phyloP scores from a whole-genome alignment of 306 rosid species.

The Cotoneaster glaucophyllus region DNA sequence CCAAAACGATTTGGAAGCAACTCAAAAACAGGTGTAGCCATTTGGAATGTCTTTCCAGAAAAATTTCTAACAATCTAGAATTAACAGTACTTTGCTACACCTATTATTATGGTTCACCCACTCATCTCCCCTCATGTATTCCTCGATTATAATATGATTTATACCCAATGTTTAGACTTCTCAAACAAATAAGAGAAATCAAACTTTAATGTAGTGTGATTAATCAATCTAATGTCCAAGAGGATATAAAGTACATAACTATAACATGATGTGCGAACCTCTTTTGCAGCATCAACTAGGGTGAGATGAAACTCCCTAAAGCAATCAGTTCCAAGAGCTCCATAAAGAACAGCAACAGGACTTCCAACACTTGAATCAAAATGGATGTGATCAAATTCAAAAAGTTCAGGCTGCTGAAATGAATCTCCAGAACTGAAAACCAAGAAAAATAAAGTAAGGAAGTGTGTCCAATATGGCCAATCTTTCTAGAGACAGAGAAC shows the following conservation, averaged over 20 bases:
- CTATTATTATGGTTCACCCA: neutral
- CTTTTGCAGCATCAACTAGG: constrained; percentile 68
- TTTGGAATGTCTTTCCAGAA: neutral
- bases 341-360: constrained; percentile 80
- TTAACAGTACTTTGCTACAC: neutral
- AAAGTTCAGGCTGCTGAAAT: constrained; percentile 65
- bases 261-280: constrained; percentile 37
- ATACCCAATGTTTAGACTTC: neutral
- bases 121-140: neutral
- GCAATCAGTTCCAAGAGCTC: constrained; percentile 85
- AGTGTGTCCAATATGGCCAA: neutral
- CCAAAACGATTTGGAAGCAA: too few relatives aligned
- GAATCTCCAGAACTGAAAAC: constrained; percentile 46
- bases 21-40: too few relatives aligned
- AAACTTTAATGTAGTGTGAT: neutral
- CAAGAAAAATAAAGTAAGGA: constrained; percentile 11
- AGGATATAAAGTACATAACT: constrained; percentile 8
- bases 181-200: constrained; percentile 1
- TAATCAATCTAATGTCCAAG: neutral
- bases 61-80: neutral
- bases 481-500: neutral
- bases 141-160: neutral
- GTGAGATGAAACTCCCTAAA: constrained; percentile 71
- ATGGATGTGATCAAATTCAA: constrained; percentile 89
- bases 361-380: constrained; percentile 54